phyloP scores from a whole-genome alignment of 2,329 filamentous ascomycete genomes.

The Rasamsonia emersonii region DNA sequence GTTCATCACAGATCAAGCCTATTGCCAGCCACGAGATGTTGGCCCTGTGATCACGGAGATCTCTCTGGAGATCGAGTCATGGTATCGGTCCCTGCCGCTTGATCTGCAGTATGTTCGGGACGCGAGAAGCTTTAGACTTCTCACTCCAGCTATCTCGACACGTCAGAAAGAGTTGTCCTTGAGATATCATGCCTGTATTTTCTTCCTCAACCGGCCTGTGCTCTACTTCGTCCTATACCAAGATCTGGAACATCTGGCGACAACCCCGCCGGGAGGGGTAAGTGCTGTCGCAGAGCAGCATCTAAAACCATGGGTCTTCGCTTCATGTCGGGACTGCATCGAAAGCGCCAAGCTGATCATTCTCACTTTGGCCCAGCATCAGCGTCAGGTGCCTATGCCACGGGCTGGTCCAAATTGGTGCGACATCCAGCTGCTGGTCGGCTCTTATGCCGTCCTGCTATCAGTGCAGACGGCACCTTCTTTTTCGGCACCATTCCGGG shows the following conservation, averaged over 20 bases:
- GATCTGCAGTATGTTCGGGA: slow-evolving; percentile 2
- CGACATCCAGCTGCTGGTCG: slow-evolving; percentile 3
- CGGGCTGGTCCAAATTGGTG: no score
- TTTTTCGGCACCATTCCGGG: neutral
- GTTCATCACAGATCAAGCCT: slow-evolving; percentile 2
- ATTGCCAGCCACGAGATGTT: slow-evolving; percentile 1
- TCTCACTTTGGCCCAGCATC: neutral
- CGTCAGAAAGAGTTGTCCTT: slow-evolving; percentile 2
- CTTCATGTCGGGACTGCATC: slow-evolving; percentile 1
- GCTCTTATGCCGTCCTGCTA: neutral
- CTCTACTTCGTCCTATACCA: slow-evolving; percentile 3
- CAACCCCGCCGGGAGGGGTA: neutral
- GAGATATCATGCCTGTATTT: slow-evolving; percentile 3
- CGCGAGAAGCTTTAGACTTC: neutral
- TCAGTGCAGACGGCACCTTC: slow-evolving; percentile 2
- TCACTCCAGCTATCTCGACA: slow-evolving; percentile 1
- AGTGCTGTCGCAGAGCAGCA: neutral
- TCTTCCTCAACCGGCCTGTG: slow-evolving; percentile 1
- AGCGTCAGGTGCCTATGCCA: neutral
- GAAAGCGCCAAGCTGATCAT: slow-evolving; percentile 2
- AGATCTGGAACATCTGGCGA: slow-evolving; percentile 2
- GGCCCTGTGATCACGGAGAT: slow-evolving; percentile 1
- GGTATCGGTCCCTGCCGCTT: slow-evolving; percentile 1
- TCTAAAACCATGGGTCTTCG: slow-evolving; percentile 1
- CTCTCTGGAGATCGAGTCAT: neutral